Conservation (phyloP, 805 yeast genomes). For the Komagataella kurtzmanii region DNA sequence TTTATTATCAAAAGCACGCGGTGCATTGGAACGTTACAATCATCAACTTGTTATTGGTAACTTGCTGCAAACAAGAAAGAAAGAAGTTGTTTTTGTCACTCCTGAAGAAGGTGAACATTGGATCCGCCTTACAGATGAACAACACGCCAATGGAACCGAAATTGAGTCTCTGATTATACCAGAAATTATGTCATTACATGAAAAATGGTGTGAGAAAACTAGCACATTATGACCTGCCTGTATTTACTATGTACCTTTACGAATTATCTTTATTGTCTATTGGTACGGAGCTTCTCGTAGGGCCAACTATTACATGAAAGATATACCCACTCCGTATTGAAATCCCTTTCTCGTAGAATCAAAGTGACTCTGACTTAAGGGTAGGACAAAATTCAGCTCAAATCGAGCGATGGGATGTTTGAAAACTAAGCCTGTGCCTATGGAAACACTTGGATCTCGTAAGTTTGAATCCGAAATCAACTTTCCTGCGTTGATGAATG, state of each 20-base stretch:
- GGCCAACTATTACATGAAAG: slow-evolving; percentile 26
- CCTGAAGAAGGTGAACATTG: slow-evolving; percentile 27
- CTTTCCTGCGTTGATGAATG: slow-evolving; percentile 33
- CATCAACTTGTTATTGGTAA: slow-evolving; percentile 96
- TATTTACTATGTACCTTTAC: not conserved
- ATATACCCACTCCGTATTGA: slow-evolving; percentile 48
- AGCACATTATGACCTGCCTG: slow-evolving; percentile 7
- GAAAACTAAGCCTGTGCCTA: slow-evolving; percentile 37
- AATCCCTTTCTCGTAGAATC: slow-evolving; percentile 38
- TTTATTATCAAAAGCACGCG: slow-evolving; percentile 59
- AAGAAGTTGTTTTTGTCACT: slow-evolving; percentile 76
- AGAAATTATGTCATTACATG: slow-evolving; percentile 51
- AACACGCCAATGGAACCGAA: slow-evolving; percentile 30
- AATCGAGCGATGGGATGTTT: slow-evolving; percentile 46
- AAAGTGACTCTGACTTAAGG: slow-evolving; percentile 27
- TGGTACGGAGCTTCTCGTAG: not conserved
- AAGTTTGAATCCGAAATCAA: slow-evolving; percentile 13
- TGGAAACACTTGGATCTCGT: slow-evolving; percentile 3
- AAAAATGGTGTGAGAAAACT: slow-evolving; percentile 37
- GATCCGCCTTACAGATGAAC: slow-evolving; percentile 33
- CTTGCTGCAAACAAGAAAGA: slow-evolving; percentile 75
- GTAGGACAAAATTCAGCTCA: slow-evolving; percentile 42
- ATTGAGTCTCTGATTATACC: slow-evolving; percentile 80
- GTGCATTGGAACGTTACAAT: slow-evolving; percentile 72
- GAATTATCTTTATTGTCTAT: not conserved